Percentiles rank a stretch among this genome's conserved stretches.
Conservation (phyloP, 805 yeast genomes). For the Candida ulmi region DNA sequence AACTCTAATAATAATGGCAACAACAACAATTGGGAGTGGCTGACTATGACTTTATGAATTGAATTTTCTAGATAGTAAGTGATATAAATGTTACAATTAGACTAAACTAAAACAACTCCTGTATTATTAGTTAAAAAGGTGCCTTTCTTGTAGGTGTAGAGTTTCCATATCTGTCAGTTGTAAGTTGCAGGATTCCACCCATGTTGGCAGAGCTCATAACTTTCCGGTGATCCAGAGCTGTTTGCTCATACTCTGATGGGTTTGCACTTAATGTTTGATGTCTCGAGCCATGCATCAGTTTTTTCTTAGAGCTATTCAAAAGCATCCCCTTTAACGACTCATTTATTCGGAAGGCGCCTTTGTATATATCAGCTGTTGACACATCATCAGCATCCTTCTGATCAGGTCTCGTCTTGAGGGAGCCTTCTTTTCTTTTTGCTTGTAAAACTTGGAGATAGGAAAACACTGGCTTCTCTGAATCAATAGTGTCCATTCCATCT, state of each 20-base stretch:
- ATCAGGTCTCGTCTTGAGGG: not conserved
- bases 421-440: not conserved
- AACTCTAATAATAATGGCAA: not conserved
- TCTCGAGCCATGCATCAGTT: not conserved
- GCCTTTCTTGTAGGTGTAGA: slow-evolving; percentile 21
- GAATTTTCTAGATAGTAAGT: not conserved
- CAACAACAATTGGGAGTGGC: slow-evolving; percentile 26
- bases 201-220: slow-evolving; percentile 21
- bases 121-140: slow-evolving; percentile 3
- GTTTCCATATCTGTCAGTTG: slow-evolving; percentile 29
- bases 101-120: no score
- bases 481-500: not conserved
- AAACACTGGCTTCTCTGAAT: not conserved
- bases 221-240: slow-evolving; percentile 17
- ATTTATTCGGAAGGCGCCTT: not conserved
- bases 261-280: slow-evolving; percentile 4
- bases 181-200: slow-evolving; percentile 21
- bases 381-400: not conserved
- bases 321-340: not conserved
- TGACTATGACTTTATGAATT: slow-evolving; percentile 20
- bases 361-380: not conserved
- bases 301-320: not conserved
- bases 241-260: slow-evolving; percentile 2
- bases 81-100: no score
- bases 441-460: not conserved